Conservation (phyloP, 306 rosid species). For the Parietaria judaica region DNA sequence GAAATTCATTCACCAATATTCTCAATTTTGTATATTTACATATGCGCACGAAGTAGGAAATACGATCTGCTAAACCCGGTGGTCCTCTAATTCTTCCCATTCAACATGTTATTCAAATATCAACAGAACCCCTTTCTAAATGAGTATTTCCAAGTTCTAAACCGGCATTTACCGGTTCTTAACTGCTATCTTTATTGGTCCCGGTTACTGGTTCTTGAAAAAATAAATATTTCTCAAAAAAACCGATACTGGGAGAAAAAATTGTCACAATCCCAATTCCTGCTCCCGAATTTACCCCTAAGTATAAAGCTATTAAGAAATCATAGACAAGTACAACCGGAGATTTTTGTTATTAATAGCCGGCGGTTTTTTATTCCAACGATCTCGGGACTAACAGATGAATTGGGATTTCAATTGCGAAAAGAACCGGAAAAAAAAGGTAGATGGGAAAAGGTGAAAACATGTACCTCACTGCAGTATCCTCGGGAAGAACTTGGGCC, state of each 20-base stretch:
- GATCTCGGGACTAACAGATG: background rate
- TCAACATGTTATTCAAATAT: too few relatives aligned
- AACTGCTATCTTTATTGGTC: too few relatives aligned
- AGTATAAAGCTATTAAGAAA: too few relatives aligned
- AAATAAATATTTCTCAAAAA: too few relatives aligned
- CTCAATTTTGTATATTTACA: background rate
- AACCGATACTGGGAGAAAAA: too few relatives aligned
- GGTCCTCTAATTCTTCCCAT: background rate
- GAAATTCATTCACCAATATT: constrained; percentile 23
- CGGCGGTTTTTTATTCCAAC: background rate
- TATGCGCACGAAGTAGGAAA: background rate
- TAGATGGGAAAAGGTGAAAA: too few relatives aligned
- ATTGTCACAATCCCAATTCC: background rate
- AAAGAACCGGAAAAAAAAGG: too few relatives aligned
- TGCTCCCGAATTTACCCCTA: background rate
- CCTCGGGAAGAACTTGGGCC: constrained; percentile 55
- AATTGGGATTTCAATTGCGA: too few relatives aligned
- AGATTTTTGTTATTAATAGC: background rate
- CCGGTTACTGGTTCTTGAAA: too few relatives aligned
- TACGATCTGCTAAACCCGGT: background rate
- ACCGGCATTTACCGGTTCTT: too few relatives aligned
- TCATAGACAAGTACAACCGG: background rate
- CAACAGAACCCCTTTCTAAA: too few relatives aligned
- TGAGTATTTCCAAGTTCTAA: too few relatives aligned
- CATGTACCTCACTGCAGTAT: constrained; percentile 50